Conservation (phyloP, 129 eudicot species). For the Smallanthus sonchifolius region DNA sequence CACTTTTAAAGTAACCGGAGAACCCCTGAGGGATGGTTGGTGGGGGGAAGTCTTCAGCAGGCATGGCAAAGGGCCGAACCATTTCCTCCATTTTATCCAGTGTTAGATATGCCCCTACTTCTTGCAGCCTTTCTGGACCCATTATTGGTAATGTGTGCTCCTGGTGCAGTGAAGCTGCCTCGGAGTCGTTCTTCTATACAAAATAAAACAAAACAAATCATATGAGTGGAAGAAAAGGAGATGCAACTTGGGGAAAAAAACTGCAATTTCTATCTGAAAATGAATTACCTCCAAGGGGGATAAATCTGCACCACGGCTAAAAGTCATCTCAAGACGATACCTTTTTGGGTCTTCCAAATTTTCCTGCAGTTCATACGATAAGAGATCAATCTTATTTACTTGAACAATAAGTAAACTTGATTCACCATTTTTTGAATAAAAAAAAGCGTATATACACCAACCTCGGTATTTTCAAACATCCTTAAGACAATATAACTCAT, state of each 20-base stretch:
- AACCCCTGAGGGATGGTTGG: constrained; percentile 87
- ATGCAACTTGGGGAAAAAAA: background rate
- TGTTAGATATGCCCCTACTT: constrained; percentile 74
- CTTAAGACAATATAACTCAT: constrained; percentile 92
- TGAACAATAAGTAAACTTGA: background rate
- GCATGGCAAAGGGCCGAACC: constrained; percentile 95
- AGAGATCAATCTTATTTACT: background rate
- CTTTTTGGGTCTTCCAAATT: constrained; percentile 87
- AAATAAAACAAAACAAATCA: background rate
- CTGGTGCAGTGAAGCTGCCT: constrained; percentile 78
- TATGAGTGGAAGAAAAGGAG: background rate
- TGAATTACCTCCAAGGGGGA: constrained; percentile 81
- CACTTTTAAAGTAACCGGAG: constrained; percentile 90
- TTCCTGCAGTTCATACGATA: constrained; percentile 40
- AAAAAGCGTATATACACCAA: constrained; percentile 24
- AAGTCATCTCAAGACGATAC: constrained; percentile 89
- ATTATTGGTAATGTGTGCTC: constrained; percentile 94
- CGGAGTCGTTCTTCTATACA: constrained; percentile 51
- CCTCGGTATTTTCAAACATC: constrained; percentile 97
- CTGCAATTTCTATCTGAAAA: background rate
- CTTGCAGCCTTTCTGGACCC: constrained; percentile 99
- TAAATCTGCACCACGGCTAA: constrained; percentile 98
- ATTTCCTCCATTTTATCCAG: constrained; percentile 81
- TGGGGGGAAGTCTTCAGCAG: constrained; percentile 99
- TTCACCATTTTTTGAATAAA: background rate